phyloP scores from a whole-genome alignment of 345 rosid genomes.

The Pistacia vera region DNA sequence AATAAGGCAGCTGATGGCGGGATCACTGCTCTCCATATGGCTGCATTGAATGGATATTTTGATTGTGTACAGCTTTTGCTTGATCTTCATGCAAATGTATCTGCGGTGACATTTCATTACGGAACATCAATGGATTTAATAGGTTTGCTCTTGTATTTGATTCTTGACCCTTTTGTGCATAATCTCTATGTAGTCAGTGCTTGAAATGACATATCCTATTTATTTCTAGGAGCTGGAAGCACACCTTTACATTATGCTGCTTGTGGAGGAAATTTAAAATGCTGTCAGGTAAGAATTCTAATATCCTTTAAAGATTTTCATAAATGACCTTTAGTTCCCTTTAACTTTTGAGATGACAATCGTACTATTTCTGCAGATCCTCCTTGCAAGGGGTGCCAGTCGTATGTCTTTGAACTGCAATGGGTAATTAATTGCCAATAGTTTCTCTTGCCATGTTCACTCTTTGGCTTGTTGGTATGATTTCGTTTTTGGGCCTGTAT shows the following conservation, averaged over 20 bases:
- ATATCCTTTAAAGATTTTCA: neutral
- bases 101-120: slow-evolving; percentile 83
- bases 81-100: slow-evolving; percentile 85
- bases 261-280: slow-evolving; percentile 93
- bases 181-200: neutral
- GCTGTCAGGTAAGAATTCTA: slow-evolving; percentile 79
- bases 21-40: slow-evolving; percentile 97
- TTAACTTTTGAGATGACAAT: slow-evolving; percentile 7
- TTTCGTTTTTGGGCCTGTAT: neutral
- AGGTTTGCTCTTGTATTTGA: slow-evolving; percentile 43
- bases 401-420: slow-evolving; percentile 82
- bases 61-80: slow-evolving; percentile 97
- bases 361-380: slow-evolving; percentile 55
- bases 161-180: slow-evolving; percentile 3
- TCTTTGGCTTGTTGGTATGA: neutral
- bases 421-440: slow-evolving; percentile 55
- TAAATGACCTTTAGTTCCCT: slow-evolving; percentile 6
- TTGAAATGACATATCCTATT: slow-evolving; percentile 18
- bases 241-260: slow-evolving; percentile 98
- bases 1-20: slow-evolving; percentile 99
- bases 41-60: slow-evolving; percentile 92
- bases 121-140: slow-evolving; percentile 99
- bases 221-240: slow-evolving; percentile 86
- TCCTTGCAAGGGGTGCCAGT: slow-evolving; percentile 84
- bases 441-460: slow-evolving; percentile 9